Base-by-base conservation (phyloP, 768 basidiomycete species). In the Sporobolomyces phaffii region DNA sequence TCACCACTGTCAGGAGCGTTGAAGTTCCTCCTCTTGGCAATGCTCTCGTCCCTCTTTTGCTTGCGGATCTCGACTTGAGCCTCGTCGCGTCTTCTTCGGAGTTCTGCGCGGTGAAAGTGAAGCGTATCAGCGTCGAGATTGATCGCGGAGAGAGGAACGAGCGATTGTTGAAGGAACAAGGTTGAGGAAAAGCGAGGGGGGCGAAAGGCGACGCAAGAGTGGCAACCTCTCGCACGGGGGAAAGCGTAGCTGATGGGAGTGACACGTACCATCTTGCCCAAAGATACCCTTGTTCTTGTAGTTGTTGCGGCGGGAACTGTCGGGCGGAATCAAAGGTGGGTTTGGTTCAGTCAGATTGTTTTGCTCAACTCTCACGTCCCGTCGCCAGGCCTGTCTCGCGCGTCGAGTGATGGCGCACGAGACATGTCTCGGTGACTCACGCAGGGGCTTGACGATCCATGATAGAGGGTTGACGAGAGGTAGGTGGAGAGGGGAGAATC, bases 51-150 rank as follows among this genome's bases (percentile, higher is more conserved):
- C 74, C 96, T 84, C 81, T 98, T 98, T 81, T 94, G 91, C 77
- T 91, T 85, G 77, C 96, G 84, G 82, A 99, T 97, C 83, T 98
- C 96, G 63, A 99, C 96, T 76, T 98, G 93, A 77, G 94, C 91
- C 78, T 99, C 93, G 78, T 98, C 96, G 65, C 96, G 86, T 78
- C 94, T 87, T 79, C 92, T 87, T 74, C 94, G 86, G 74, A 98
- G 88, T 78, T 98, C 91, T 71, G 62, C 26, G n/a, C 29, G 2
- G n/a, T n/a, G n/a, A n/a, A n/a, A n/a, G n/a, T n/a, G n/a, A n/a
- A n/a, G n/a, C n/a, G n/a, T n/a, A n/a, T n/a, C n/a, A n/a, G n/a
- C n/a, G n/a, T n/a, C n/a, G n/a, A n/a, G n/a, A n/a, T n/a, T n/a
- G n/a, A n/a, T n/a, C n/a, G n/a, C n/a, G n/a, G 34, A 20, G 47